A percentile compares a stretch with the other conserved stretches of the same genome.
These are phyloP conservation scores for Astragalus glycyphyllos DNA, from an alignment of 306 rosid genomes.

Conservation along the genomic window DNA sequence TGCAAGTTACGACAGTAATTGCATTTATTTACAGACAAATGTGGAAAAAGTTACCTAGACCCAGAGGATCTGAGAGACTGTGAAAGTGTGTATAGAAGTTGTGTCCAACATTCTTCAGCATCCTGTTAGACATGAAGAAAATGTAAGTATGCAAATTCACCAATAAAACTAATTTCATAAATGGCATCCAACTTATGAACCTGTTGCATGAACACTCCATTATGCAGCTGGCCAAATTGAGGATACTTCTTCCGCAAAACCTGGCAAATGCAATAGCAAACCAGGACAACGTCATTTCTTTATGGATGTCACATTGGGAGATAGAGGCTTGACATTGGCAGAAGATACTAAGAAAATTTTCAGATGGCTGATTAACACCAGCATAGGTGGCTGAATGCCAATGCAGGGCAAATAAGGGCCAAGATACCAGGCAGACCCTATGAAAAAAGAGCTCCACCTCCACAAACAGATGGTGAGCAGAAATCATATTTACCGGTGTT, in stretches of 20 bases:
- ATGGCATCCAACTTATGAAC: conserved; percentile 48
- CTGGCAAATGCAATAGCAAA: conserved; percentile 55
- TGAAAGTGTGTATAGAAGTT: conserved; percentile 91
- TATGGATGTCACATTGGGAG: not conserved
- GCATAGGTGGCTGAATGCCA: no score
- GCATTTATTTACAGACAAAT: conserved; percentile 25
- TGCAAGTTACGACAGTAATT: conserved; percentile 29
- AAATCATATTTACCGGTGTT: not conserved
- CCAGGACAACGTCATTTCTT: conserved; percentile 30
- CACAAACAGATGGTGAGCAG: not conserved
- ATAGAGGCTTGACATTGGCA: not conserved
- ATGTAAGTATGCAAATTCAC: conserved; percentile 27
- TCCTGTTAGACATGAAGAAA: conserved; percentile 63
- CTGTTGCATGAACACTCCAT: conserved; percentile 95
- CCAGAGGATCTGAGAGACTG: conserved; percentile 83
- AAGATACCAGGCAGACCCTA: not conserved
- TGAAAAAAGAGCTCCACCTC: conserved; percentile 1
- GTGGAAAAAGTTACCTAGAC: conserved; percentile 64
- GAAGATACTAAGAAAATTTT: no score
- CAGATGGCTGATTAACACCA: no score
- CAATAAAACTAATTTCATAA: conserved; percentile 31
- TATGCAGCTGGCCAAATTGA: conserved; percentile 96
- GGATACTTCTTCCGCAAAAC: conserved; percentile 92
- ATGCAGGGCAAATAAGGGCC: not conserved
- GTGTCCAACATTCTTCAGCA: conserved; percentile 99